These are phyloP conservation scores for Schwanniomyces sp. DNA, from an alignment of 805 yeast species.

Conservation along the genomic window DNA sequence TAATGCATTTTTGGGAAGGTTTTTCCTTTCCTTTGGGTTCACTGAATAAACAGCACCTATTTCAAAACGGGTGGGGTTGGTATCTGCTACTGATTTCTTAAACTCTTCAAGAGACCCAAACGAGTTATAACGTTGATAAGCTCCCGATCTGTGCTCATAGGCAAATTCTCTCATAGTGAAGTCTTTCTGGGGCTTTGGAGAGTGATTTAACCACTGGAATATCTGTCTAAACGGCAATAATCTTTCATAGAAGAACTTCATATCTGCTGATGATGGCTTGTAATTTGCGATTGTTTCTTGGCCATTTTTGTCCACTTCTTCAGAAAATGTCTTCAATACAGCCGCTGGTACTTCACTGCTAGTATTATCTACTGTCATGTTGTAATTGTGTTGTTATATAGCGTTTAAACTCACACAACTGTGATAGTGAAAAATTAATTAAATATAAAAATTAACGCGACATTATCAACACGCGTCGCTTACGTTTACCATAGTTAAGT, in stretches of 20 bases:
- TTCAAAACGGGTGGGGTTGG: conserved; percentile 89
- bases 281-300: not conserved
- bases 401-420: not conserved
- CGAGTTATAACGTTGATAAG: conserved; percentile 87
- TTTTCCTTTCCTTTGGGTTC: conserved; percentile 83
- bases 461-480: not conserved
- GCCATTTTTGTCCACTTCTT: not conserved
- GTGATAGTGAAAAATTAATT: not conserved
- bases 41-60: conserved; percentile 89
- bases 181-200: conserved; percentile 70
- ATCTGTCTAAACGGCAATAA: conserved; percentile 74
- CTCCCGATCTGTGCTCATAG: conserved; percentile 82
- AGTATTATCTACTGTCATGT: conserved; percentile 4
- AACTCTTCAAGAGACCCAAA: conserved; percentile 67
- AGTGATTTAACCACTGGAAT: conserved; percentile 89
- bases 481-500: not conserved
- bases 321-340: conserved; percentile 2
- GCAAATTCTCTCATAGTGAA: conserved; percentile 93
- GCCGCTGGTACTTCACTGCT: not conserved
- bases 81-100: conserved; percentile 67
- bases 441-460: not conserved
- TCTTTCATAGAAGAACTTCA: conserved; percentile 68
- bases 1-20: conserved; percentile 72
- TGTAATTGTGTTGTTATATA: not conserved
- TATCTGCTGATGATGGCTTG: conserved; percentile 55